Evolutionary conservation across 305 asterid species (phyloP).

Genomic region (Solanum hybrid): DNA sequence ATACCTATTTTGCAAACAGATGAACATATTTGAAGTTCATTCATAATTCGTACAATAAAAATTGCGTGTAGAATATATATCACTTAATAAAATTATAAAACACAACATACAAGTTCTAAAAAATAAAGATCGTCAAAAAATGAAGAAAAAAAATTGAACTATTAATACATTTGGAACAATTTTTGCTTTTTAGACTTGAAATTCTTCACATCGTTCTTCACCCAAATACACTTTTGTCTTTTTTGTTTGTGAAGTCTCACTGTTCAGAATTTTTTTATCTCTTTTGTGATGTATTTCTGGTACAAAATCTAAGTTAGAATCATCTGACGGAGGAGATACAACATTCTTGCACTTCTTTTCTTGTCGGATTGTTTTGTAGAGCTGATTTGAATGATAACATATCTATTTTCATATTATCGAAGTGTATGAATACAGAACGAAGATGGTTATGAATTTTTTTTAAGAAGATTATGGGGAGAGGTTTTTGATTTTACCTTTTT

Average conservation of each 20-base stretch:
- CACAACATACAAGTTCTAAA: background rate
- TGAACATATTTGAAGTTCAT: background rate
- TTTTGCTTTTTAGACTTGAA: background rate
- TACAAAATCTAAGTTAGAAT: background rate
- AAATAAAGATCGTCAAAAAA: background rate
- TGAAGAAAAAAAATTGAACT: background rate
- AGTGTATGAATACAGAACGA: background rate
- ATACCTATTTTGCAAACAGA: background rate
- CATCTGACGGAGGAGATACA: too few relatives aligned
- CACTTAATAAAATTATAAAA: background rate
- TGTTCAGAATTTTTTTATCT: background rate
- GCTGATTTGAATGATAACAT: too few relatives aligned
- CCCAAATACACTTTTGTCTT: background rate
- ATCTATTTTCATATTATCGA: background rate
- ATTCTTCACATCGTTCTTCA: background rate
- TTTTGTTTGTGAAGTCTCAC: background rate
- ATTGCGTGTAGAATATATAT: background rate
- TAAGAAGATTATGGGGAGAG: background rate
- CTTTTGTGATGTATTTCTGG: background rate
- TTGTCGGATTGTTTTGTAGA: too few relatives aligned
- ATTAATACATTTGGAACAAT: background rate
- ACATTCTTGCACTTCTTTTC: too few relatives aligned
- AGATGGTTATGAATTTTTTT: background rate
- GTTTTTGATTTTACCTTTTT: too few relatives aligned
- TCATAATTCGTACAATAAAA: background rate